These are phyloP conservation scores for Penicillium sp. DNA, from an alignment of 2,329 filamentous ascomycete genomes.

Conservation along the genomic window DNA sequence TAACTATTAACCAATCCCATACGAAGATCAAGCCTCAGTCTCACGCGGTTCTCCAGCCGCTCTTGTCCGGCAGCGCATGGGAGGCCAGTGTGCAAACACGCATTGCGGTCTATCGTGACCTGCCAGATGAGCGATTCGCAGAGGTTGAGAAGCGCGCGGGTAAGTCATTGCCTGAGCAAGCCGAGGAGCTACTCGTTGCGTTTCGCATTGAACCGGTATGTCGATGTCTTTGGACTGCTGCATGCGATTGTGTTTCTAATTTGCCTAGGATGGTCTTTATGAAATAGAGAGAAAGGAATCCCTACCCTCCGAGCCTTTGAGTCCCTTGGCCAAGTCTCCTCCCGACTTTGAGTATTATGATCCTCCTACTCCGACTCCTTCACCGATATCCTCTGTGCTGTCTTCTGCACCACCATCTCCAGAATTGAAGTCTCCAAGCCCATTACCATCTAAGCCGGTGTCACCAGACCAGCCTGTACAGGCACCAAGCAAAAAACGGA, in stretches of 20 bases:
- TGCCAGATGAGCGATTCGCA: slow-evolving; percentile 56
- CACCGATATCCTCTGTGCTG: slow-evolving; percentile 7
- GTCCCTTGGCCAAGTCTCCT: background rate
- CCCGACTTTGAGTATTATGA: slow-evolving; percentile 11
- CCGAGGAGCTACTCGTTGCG: slow-evolving; percentile 35
- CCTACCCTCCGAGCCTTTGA: background rate
- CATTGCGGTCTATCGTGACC: slow-evolving; percentile 78
- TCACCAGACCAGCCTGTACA: background rate
- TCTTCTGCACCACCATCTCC: slow-evolving; percentile 6
- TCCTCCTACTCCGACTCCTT: slow-evolving; percentile 7
- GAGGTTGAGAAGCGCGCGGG: slow-evolving; percentile 67
- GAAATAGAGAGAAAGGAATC: background rate
- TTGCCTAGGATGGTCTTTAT: slow-evolving; percentile 16
- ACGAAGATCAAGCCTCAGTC: slow-evolving; percentile 72
- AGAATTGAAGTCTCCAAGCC: background rate
- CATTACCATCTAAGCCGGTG: background rate
- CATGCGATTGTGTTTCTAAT: background rate
- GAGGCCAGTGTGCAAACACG: slow-evolving; percentile 73
- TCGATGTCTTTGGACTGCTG: background rate
- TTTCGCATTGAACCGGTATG: slow-evolving; percentile 44
- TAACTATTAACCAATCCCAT: slow-evolving; percentile 75
- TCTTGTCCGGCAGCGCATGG: slow-evolving; percentile 75
- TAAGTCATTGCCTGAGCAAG: slow-evolving; percentile 35
- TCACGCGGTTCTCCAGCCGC: slow-evolving; percentile 68
- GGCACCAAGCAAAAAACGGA: slow-evolving; percentile 40